Percentiles rank a stretch among this genome's conserved stretches.
These are phyloP conservation scores for Stagonosporopsis vannaccii DNA, from an alignment of 2,329 filamentous ascomycete genomes.

Conservation along the genomic window DNA sequence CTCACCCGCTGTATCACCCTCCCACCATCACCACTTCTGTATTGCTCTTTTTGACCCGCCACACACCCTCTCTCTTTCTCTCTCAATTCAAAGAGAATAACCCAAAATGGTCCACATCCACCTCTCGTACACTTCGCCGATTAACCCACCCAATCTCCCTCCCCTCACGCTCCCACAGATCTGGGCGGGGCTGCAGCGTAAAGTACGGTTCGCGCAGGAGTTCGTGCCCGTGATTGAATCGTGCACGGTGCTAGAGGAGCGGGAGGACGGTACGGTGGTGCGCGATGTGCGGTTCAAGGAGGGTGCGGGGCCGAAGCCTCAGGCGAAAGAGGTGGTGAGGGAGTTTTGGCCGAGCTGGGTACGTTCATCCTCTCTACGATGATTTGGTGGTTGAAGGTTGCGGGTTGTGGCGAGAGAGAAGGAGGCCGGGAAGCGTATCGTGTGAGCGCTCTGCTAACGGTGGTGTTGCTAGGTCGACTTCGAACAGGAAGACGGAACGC, in stretches of 20 bases:
- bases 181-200: slow-evolving; percentile 56
- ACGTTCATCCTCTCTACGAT: slow-evolving; percentile 15
- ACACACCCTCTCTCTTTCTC: no score
- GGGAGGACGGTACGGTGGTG: slow-evolving; percentile 43
- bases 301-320: slow-evolving; percentile 35
- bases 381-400: no score
- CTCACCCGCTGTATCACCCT: no score
- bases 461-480: slow-evolving; percentile 53
- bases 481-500: slow-evolving; percentile 51
- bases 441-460: neutral
- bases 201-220: slow-evolving; percentile 55
- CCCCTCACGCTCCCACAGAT: slow-evolving; percentile 51
- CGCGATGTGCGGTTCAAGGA: slow-evolving; percentile 52
- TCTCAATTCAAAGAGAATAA: no score
- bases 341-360: slow-evolving; percentile 53
- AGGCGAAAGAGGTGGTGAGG: slow-evolving; percentile 50
- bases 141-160: slow-evolving; percentile 52
- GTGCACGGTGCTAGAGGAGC: slow-evolving; percentile 53
- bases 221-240: slow-evolving; percentile 55
- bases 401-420: no score
- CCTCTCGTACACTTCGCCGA: slow-evolving; percentile 53
- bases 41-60: no score
- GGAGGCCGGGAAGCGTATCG: no score
- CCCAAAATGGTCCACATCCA: slow-evolving; percentile 51
- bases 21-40: neutral